Evolutionary conservation across 345 rosid genomes (phyloP).

Genomic region (Sonneratia caseolaris): DNA sequence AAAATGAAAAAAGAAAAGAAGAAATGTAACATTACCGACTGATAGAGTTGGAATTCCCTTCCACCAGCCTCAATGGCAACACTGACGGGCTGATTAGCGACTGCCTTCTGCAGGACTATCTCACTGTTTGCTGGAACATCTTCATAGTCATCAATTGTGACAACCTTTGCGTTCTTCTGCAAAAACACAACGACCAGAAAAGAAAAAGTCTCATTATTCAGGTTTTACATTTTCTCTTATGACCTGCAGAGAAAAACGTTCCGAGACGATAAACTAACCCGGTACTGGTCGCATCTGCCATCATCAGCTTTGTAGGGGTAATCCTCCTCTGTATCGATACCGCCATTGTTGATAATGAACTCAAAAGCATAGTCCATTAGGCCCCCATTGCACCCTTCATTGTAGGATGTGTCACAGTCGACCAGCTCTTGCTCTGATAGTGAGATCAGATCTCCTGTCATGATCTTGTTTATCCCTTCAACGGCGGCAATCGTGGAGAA

Average conservation of each 20-base stretch:
- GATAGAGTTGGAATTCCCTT: slow-evolving; percentile 63
- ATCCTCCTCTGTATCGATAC: slow-evolving; percentile 71
- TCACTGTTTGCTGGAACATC: slow-evolving; percentile 63
- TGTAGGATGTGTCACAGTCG: slow-evolving; percentile 68
- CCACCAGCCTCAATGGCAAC: slow-evolving; percentile 87
- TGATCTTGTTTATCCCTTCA: slow-evolving; percentile 81
- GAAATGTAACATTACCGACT: slow-evolving; percentile 30
- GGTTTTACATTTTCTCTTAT: background rate
- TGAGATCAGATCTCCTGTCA: slow-evolving; percentile 54
- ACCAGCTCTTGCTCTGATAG: slow-evolving; percentile 91
- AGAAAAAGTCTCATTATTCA: background rate
- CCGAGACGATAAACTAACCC: slow-evolving; percentile 33
- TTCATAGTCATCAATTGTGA: slow-evolving; percentile 54
- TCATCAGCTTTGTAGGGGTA: slow-evolving; percentile 64
- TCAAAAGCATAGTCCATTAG: slow-evolving; percentile 84
- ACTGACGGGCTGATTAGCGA: slow-evolving; percentile 67
- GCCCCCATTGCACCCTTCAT: slow-evolving; percentile 33
- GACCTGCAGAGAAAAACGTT: background rate
- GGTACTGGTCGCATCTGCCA: slow-evolving; percentile 48
- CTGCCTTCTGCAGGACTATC: slow-evolving; percentile 58
- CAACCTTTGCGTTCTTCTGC: slow-evolving; percentile 87
- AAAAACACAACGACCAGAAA: background rate
- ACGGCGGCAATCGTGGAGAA: slow-evolving; percentile 77
- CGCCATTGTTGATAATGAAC: slow-evolving; percentile 82
- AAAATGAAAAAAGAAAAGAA: too few species aligned